These are phyloP conservation scores for Striga asiatica DNA, from an alignment of 257 asterid genomes.

Conservation along the genomic window DNA sequence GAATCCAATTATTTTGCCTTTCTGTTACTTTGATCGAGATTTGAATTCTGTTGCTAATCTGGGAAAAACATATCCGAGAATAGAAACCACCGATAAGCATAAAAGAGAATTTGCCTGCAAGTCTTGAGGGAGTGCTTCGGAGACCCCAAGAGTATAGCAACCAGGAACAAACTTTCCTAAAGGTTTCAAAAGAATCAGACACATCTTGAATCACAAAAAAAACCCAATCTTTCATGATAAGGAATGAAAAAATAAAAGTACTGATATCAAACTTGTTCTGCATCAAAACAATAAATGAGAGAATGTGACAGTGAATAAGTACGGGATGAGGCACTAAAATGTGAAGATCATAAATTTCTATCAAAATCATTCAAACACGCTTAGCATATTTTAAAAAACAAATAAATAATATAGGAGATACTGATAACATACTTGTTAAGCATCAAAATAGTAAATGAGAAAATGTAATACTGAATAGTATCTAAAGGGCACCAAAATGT, in stretches of 20 bases:
- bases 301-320: too few relatives aligned
- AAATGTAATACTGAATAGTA: not conserved
- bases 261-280: not conserved
- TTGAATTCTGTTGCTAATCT: not conserved
- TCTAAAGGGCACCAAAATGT: too few relatives aligned
- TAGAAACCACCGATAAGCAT: not conserved
- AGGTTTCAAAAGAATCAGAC: constrained; percentile 9
- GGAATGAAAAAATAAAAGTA: too few relatives aligned
- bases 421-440: not conserved
- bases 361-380: not conserved
- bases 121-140: constrained; percentile 76
- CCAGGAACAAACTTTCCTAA: constrained; percentile 84
- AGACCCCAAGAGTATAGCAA: constrained; percentile 81
- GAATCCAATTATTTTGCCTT: not conserved
- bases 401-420: too few relatives aligned
- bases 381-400: too few relatives aligned
- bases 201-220: not conserved
- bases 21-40: not conserved
- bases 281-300: not conserved
- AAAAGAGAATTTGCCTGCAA: constrained; percentile 34
- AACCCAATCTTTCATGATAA: not conserved
- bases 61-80: too few relatives aligned
- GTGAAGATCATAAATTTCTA: not conserved
- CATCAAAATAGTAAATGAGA: not conserved
- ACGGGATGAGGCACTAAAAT: too few relatives aligned